phyloP scores from a whole-genome alignment of 208 protist genomes.

The Crithidia fasciculata region DNA sequence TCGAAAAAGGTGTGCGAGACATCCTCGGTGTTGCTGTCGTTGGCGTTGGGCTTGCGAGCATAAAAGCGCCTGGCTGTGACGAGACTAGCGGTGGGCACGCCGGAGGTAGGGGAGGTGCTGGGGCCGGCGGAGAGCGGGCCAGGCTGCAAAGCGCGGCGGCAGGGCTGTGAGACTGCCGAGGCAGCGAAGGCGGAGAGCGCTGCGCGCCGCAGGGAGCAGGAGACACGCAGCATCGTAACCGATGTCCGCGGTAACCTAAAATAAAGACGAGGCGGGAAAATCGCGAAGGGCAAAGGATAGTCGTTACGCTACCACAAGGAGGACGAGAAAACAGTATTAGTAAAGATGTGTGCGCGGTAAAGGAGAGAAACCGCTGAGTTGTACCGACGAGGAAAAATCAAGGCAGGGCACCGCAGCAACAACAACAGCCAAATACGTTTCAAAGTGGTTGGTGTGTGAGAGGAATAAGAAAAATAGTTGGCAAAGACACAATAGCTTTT shows the following conservation, averaged over 20 bases:
- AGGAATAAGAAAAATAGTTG: no score
- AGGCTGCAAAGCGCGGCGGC: not conserved
- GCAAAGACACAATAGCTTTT: no score
- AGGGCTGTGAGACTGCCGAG: not conserved
- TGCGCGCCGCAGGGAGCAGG: constrained; percentile 1
- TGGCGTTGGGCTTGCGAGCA: constrained; percentile 13
- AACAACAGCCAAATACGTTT: no score
- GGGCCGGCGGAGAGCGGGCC: not conserved
- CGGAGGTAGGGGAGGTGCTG: constrained; percentile 1
- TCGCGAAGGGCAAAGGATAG: not conserved
- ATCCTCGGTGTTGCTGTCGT: constrained; percentile 35
- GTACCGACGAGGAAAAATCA: no score
- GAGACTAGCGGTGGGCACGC: not conserved
- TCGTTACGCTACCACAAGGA: no score
- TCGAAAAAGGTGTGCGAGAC: constrained; percentile 68
- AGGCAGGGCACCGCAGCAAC: no score
- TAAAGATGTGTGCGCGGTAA: no score
- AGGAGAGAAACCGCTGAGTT: no score
- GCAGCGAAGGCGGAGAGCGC: not conserved
- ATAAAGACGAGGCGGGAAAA: no score
- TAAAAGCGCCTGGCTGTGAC: constrained; percentile 8
- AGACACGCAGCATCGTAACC: not conserved
- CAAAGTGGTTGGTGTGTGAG: no score
- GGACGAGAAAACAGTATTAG: no score
- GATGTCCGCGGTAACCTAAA: no score